Evolutionary conservation across 176 grass and related monocot genomes (phyloP), one percentile per base, ranked within the genome.

Genomic region (Triticum monococcum): DNA sequence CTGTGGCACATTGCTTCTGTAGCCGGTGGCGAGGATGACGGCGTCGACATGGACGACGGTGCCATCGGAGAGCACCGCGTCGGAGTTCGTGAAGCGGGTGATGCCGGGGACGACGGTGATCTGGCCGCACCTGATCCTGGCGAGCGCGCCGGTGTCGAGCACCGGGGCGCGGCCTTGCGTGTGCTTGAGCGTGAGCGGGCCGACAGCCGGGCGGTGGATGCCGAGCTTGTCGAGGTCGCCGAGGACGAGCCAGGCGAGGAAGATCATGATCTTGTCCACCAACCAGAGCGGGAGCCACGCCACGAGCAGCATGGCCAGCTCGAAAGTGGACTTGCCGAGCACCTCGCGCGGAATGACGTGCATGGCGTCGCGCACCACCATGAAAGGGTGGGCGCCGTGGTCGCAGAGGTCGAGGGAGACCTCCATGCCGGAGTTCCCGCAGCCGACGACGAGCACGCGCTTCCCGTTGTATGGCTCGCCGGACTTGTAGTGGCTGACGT

Each of bases 201-300:
- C 95, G 17, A 40, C 57, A 8, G 88, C 68, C 6, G 95, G 95
- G 37, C 95, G 88, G 73, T 88, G 93, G 10, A 97, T 20, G 20
- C 95, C 92, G 11, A 93, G 48, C 38, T 28, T 92, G 63, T 81
- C 82, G 23, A 94, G 69, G 82, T 95, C 77, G 4, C 95, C 95
- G 4, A 97, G 89, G 30, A 89, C 30, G 54, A 92, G 50, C 90
- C 95, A 89, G 8, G 95, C 86, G 31, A 97, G 72, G 67, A 92
- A 36, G 17, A 97, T 14, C 77, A 97, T 73, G 80, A 95, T 88
- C 86, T 79, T 88, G 70, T 97, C 95, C 1, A 95, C 95, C 36
- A 92, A 2, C 95, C 92, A 94, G 20, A 97, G 88, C n/a, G 95
- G 95, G 13, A 97, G 72, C 95, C 92, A 97, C 32, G 64, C 79